Conservation (phyloP, 805 yeast genomes). For the Yarrowia bubula region DNA sequence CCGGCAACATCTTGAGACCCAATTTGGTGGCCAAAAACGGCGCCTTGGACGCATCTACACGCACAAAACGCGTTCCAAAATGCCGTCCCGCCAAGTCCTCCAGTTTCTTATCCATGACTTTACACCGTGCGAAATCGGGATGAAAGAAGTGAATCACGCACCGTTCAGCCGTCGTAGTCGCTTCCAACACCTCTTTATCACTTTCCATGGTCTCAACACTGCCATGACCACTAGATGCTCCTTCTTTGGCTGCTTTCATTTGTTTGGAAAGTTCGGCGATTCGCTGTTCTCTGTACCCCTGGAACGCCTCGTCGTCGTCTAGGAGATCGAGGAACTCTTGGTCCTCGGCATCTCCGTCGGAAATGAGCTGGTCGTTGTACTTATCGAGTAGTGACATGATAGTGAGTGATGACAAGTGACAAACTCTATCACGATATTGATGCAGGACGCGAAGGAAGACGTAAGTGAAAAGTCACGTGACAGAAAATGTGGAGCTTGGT, state of each 20-base stretch:
- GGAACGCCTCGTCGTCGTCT: conserved; percentile 52
- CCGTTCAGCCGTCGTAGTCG: conserved; percentile 45
- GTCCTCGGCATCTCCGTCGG: conserved; percentile 32
- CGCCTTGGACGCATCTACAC: conserved; percentile 60
- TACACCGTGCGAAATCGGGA: conserved; percentile 59
- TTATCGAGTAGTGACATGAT: conserved; percentile 9
- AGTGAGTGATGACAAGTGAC: background rate
- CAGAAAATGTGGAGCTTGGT: no score
- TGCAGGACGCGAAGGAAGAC: background rate
- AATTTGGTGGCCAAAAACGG: conserved; percentile 71
- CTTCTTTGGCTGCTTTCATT: conserved; percentile 41
- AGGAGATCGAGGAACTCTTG: conserved; percentile 34
- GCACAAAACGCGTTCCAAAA: conserved; percentile 46
- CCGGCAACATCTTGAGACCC: conserved; percentile 66
- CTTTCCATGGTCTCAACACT: conserved; percentile 43
- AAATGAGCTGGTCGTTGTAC: background rate
- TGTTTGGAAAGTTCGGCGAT: conserved; percentile 54
- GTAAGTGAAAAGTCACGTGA: no score
- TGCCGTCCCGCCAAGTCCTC: conserved; percentile 54
- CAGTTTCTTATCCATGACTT: conserved; percentile 52
- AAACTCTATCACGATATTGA: no score
- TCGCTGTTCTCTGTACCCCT: conserved; percentile 60
- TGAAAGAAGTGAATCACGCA: conserved; percentile 65
- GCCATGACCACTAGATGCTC: conserved; percentile 47
- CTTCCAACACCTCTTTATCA: conserved; percentile 58